Evolutionary conservation across 257 asterid species (phyloP), one percentile per base, ranked within the genome.

Genomic region (Plantago major): DNA sequence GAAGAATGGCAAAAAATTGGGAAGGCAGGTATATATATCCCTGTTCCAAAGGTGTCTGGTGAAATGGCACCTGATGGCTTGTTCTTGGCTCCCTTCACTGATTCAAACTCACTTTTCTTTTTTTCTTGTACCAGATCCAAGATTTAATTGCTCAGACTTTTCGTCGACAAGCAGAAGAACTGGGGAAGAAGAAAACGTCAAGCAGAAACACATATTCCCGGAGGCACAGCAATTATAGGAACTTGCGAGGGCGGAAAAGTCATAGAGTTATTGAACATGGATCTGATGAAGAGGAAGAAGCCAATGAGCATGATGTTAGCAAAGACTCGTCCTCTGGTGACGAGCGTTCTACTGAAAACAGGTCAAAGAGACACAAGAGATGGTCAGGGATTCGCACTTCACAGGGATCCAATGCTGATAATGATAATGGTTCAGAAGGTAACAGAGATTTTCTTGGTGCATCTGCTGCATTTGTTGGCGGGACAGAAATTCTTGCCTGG

Each of bases 251-350:
- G 19, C 78, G 94, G 60, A 81, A 84, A 81, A 86, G 67, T 64
- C 77, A 68, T 68, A 83, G 83, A 65, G 78, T 63, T 69, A 68
- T 76, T 60, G 97, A 84, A 55, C 82, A 76, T 48, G 89, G 71
- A 64, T 92, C 95, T 65, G 99, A 84, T 68, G 96, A 89, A 33
- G 99, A 92, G 62, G 95, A 82, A 67, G 92, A 78, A 65, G 84
- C 72, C 72, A 81, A 84, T 42, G 83, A 85, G 42, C 79, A 79
- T 73, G 86, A 80, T 70, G 82, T 78, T 57, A 85, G 92, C 83
- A 92, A 92, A 73, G 96, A 85, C 67, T 86, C 95, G 0, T 92
- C 97, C 67, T 92, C 96, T 46, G 82, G 84, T 47, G 95, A 91
- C 60, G 97, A 89, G 60, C 92, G 73, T 44, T 74, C 82, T 46